Conservation (phyloP, 495 filamentous ascomycete genomes). For the Pseudotulostoma volvatum region DNA sequence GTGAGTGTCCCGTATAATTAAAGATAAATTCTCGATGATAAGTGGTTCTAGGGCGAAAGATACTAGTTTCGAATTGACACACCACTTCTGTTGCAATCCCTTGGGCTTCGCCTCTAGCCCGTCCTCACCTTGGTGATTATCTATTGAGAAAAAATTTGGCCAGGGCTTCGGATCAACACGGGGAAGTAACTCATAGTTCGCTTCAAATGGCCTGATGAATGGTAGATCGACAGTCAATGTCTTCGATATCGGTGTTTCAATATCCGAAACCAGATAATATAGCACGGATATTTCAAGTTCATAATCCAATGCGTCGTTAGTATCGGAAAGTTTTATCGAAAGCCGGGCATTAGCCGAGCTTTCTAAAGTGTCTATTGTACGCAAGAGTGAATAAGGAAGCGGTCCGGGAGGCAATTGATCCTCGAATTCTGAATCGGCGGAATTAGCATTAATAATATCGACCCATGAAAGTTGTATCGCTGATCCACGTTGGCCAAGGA, state of each 20-base stretch:
- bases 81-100: slow-evolving; percentile 73
- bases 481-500: slow-evolving; percentile 43
- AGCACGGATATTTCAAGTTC: slow-evolving; percentile 52
- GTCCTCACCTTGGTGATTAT: slow-evolving; percentile 4
- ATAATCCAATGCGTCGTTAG: slow-evolving; percentile 39
- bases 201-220: slow-evolving; percentile 71
- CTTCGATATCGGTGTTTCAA: slow-evolving; percentile 70
- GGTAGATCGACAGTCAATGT: slow-evolving; percentile 46
- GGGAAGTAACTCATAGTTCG: slow-evolving; percentile 70
- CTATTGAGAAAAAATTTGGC: slow-evolving; percentile 65
- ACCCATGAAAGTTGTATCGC: slow-evolving; percentile 33
- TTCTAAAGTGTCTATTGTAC: slow-evolving; percentile 30
- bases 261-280: slow-evolving; percentile 68
- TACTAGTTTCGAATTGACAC: slow-evolving; percentile 50
- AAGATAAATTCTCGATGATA: slow-evolving; percentile 43
- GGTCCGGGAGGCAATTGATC: too few species aligned
- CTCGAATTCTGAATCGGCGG: slow-evolving; percentile 2
- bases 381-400: slow-evolving; percentile 20
- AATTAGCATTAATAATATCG: slow-evolving; percentile 11
- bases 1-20: slow-evolving; percentile 37
- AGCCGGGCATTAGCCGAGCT: slow-evolving; percentile 24
- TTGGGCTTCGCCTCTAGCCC: slow-evolving; percentile 15
- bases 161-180: slow-evolving; percentile 59
- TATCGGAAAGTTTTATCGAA: slow-evolving; percentile 20
- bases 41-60: slow-evolving; percentile 62